Base-by-base conservation (phyloP, 169 alveolate species). In the Eimeria sp. region DNA sequence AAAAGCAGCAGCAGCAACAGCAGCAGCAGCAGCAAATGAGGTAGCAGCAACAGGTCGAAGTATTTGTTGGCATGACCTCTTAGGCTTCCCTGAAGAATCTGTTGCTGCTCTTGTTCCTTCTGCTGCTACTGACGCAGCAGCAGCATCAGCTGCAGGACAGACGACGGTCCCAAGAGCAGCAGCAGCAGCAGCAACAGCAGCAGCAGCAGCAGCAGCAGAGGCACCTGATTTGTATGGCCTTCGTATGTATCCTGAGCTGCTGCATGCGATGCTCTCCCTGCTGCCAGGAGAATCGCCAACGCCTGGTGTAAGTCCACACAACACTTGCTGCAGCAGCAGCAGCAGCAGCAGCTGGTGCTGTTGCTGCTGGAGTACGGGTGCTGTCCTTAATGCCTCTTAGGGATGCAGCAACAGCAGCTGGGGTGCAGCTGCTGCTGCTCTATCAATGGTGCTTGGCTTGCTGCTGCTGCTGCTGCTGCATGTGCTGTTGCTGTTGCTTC, bases 161-260 rank as follows among this genome's bases (percentile, higher is more conserved):
- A 25, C 86, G 57, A 16, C 49, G 25, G 22, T 20, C 25, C 22
- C 58, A 34, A 20, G 27, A n/a, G 22, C 49, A n/a, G 86, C 86
- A 75, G 54, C 84, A 73, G 84, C 84, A 73, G 5, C 84, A 73
- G 54, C 84, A 73, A 57, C 84, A 73, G 20, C 84, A 73, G 43
- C 84, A 73, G 49, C 84, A 73, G 54, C 54, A 73, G 84, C 49
- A 34, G 86, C 86, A 75, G 27, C 86, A 5, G 86, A 11, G 10
- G 86, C 86, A 18, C 45, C n/a, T 10, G n/a, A 34, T 75, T 22
- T 75, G 30, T 22, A 22, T 75, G 86, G 54, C 18, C 49, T 75
- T 13, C 7, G 57, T 2, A 75, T 75, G 86, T 34, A 34, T 75
- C 86, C 86, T 25, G 40, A n/a, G 86, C 86, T 54, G 63, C 63